Percentiles rank a stretch among this genome's conserved stretches.
phyloP scores from a whole-genome alignment of 345 rosid genomes.

The Luvunga scandens region DNA sequence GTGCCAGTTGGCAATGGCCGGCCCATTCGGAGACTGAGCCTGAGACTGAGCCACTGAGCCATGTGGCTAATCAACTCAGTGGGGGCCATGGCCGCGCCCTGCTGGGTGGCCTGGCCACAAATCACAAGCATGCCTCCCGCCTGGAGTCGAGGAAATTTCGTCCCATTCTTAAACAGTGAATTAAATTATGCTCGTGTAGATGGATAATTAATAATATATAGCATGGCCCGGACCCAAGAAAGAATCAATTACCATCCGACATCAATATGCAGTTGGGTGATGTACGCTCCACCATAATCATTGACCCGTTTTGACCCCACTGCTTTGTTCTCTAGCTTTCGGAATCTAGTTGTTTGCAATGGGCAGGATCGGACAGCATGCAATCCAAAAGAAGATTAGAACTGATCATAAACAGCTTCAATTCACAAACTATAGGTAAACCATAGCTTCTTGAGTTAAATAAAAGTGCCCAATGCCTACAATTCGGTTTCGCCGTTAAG shows the following conservation, averaged over 20 bases:
- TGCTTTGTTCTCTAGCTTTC: slow-evolving; percentile 7
- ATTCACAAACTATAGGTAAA: slow-evolving; percentile 19
- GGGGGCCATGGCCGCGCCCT: slow-evolving; percentile 21
- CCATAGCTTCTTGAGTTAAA: not conserved
- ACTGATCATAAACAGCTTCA: slow-evolving; percentile 10
- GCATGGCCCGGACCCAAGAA: slow-evolving; percentile 11
- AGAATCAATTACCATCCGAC: slow-evolving; percentile 6
- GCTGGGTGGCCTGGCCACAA: slow-evolving; percentile 32
- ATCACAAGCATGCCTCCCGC: slow-evolving; percentile 38
- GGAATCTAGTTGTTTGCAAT: not conserved
- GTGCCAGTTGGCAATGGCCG: slow-evolving; percentile 11
- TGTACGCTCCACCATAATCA: slow-evolving; percentile 18
- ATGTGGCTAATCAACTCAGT: not conserved
- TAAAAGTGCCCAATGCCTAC: not conserved
- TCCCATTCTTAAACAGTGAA: not conserved
- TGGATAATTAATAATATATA: slow-evolving; percentile 1
- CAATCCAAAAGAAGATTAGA: not conserved
- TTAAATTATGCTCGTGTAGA: slow-evolving; percentile 6
- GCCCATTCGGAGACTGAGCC: not conserved
- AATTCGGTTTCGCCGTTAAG: slow-evolving; percentile 7
- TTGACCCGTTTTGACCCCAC: slow-evolving; percentile 17
- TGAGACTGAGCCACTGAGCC: not conserved
- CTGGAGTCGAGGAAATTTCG: slow-evolving; percentile 27
- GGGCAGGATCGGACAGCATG: not conserved
- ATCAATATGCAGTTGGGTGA: slow-evolving; percentile 17